Percentiles rank a stretch among this genome's conserved stretches.
These are phyloP conservation scores for Fusarium sp. DNA, from an alignment of 2,329 filamentous ascomycete species.

Conservation along the genomic window DNA sequence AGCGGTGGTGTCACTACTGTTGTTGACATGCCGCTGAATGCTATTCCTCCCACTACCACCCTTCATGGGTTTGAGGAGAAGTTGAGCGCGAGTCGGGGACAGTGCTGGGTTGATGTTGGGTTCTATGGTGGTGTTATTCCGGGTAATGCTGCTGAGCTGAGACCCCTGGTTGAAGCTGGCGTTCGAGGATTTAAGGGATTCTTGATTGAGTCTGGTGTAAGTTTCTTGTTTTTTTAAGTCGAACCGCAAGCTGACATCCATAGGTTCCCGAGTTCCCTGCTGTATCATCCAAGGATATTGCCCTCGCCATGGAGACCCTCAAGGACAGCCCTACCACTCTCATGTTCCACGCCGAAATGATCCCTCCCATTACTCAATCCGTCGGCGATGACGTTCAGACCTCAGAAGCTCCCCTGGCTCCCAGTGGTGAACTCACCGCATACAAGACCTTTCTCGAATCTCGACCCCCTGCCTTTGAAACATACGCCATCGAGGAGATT, in stretches of 20 bases:
- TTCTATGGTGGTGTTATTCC: slow-evolving; percentile 97
- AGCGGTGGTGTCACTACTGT: slow-evolving; percentile 97
- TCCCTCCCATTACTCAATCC: slow-evolving; percentile 84
- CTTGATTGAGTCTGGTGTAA: slow-evolving; percentile 93
- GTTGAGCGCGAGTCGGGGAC: slow-evolving; percentile 80
- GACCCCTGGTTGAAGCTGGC: slow-evolving; percentile 82
- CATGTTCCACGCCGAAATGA: slow-evolving; percentile 99
- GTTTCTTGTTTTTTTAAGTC: slow-evolving; percentile 48
- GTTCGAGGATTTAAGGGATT: slow-evolving; percentile 98
- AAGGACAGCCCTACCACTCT: slow-evolving; percentile 86
- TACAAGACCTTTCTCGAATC: slow-evolving; percentile 95
- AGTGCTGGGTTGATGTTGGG: slow-evolving; percentile 99
- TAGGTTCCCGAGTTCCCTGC: slow-evolving; percentile 96
- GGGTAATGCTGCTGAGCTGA: slow-evolving; percentile 83
- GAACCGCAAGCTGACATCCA: slow-evolving; percentile 20
- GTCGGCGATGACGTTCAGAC: slow-evolving; percentile 80
- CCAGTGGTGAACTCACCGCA: slow-evolving; percentile 75
- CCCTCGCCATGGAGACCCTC: slow-evolving; percentile 81
- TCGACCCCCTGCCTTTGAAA: slow-evolving; percentile 89
- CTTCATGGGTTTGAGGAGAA: slow-evolving; percentile 85
- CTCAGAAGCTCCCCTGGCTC: slow-evolving; percentile 75
- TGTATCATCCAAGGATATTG: slow-evolving; percentile 82
- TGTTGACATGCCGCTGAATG: slow-evolving; percentile 97
- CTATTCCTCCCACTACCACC: slow-evolving; percentile 95
- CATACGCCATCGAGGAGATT: slow-evolving; percentile 88